phyloP scores from a whole-genome alignment of 164 flowering plant species.

The Magnolia officinalis region DNA sequence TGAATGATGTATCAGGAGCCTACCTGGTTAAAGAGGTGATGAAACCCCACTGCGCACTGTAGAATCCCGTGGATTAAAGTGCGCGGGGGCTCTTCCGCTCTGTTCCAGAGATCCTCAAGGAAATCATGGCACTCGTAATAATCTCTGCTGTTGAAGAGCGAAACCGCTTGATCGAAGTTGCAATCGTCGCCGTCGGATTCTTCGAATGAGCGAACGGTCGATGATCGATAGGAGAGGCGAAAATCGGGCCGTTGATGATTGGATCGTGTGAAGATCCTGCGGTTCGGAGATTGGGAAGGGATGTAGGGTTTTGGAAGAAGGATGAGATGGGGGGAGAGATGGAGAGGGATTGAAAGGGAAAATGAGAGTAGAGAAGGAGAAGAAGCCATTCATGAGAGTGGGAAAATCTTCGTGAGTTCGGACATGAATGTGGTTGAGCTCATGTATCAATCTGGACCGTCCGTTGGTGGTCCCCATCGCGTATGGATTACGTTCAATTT shows the following conservation, averaged over 20 bases:
- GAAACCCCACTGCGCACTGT: conserved; percentile 85
- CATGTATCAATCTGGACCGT: no score
- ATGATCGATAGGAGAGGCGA: neutral
- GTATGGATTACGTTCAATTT: no score
- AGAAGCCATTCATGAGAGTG: neutral
- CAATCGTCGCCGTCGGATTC: conserved; percentile 25
- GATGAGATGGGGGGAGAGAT: neutral
- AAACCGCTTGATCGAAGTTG: conserved; percentile 61
- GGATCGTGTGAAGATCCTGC: neutral
- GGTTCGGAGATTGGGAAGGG: neutral
- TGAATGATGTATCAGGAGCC: no score
- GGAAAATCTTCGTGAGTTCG: neutral
- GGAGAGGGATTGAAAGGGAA: neutral
- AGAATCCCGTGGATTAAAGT: conserved; percentile 74
- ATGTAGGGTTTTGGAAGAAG: neutral
- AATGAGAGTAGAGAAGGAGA: neutral
- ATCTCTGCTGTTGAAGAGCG: conserved; percentile 61
- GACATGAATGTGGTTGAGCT: no score
- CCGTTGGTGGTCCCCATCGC: no score
- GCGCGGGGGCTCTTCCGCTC: conserved; percentile 58
- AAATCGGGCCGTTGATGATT: neutral
- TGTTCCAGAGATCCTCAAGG: conserved; percentile 75
- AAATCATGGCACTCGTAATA: conserved; percentile 73
- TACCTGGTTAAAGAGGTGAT: conserved; percentile 77
- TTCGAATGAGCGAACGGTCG: conserved; percentile 10